Percentiles rank a stretch among this genome's conserved stretches.
phyloP scores from a whole-genome alignment of 108 stramenopile genomes.

The Cyclotella kingstonii region DNA sequence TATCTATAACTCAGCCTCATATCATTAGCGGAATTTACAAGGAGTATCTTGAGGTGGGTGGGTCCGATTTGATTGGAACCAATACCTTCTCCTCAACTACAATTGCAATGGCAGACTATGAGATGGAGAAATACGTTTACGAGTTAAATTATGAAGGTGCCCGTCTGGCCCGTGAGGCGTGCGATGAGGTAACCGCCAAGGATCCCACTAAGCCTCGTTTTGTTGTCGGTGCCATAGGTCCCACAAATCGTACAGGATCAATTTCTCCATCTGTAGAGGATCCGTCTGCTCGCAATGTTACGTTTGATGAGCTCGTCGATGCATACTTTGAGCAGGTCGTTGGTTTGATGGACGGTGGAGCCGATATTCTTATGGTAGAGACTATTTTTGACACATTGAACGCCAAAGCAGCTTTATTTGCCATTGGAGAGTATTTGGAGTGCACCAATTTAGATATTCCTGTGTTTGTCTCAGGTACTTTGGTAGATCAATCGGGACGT shows the following conservation, averaged over 20 bases:
- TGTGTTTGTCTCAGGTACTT: constrained; percentile 96
- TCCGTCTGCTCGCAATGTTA: constrained; percentile 91
- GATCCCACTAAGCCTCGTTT: constrained; percentile 96
- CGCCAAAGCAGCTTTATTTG: constrained; percentile 97
- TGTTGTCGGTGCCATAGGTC: constrained; percentile 96
- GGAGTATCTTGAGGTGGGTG: constrained; percentile 89
- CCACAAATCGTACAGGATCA: constrained; percentile 96
- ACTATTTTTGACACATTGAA: constrained; percentile 99
- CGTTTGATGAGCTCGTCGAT: constrained; percentile 97
- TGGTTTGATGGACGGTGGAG: constrained; percentile 94
- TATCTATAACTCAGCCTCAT: constrained; percentile 94
- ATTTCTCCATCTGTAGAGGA: constrained; percentile 97
- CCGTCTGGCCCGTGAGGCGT: constrained; percentile 92
- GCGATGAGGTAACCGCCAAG: constrained; percentile 92
- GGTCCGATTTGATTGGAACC: constrained; percentile 95
- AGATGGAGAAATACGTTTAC: constrained; percentile 93
- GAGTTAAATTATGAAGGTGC: constrained; percentile 96
- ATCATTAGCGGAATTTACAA: constrained; percentile 94
- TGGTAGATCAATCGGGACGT: constrained; percentile 97
- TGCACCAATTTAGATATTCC: constrained; percentile 90
- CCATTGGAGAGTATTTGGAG: constrained; percentile 91
- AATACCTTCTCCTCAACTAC: constrained; percentile 98
- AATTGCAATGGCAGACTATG: constrained; percentile 98
- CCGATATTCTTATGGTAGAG: constrained; percentile 97
- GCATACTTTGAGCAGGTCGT: constrained; percentile 95